Percentiles rank a stretch among this genome's conserved stretches.
These are phyloP conservation scores for Microsporum audouinii DNA, from an alignment of 2,329 filamentous ascomycete genomes.

Conservation along the genomic window DNA sequence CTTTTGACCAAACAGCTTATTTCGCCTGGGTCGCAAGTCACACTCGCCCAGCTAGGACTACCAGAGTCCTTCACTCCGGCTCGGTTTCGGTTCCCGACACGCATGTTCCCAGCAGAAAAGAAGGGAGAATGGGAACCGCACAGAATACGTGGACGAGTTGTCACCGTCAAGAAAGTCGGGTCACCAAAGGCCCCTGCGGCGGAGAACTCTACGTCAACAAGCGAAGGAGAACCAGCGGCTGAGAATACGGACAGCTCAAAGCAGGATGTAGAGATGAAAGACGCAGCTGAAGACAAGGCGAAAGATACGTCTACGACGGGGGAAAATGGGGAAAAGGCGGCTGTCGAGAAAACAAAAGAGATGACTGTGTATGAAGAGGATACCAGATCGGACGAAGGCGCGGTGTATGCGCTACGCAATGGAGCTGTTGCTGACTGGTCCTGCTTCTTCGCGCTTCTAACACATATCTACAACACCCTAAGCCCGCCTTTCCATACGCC, in stretches of 20 bases:
- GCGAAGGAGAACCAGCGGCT: slow-evolving; percentile 4
- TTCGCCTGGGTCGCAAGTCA: slow-evolving; percentile 67
- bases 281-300: slow-evolving; percentile 20
- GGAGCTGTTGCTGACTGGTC: slow-evolving; percentile 83
- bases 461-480: slow-evolving; percentile 79
- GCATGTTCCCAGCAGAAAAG: slow-evolving; percentile 79
- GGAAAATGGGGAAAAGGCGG: slow-evolving; percentile 15
- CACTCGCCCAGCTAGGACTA: slow-evolving; percentile 80
- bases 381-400: slow-evolving; percentile 73
- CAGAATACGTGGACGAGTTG: slow-evolving; percentile 51
- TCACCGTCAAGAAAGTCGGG: slow-evolving; percentile 18
- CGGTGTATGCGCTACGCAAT: slow-evolving; percentile 71
- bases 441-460: slow-evolving; percentile 84
- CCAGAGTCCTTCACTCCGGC: slow-evolving; percentile 85
- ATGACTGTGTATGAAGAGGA: slow-evolving; percentile 72
- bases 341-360: slow-evolving; percentile 28
- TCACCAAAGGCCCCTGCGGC: background rate
- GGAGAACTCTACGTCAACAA: background rate
- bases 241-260: slow-evolving; percentile 18
- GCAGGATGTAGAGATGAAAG: slow-evolving; percentile 37
- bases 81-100: slow-evolving; percentile 72
- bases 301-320: slow-evolving; percentile 14
- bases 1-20: slow-evolving; percentile 33
- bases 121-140: slow-evolving; percentile 71
- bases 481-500: slow-evolving; percentile 90